A percentile compares a stretch with the other conserved stretches of the same genome.
Conservation (phyloP, 176 grass and related monocot genomes). For the Rhynchospora pubera region DNA sequence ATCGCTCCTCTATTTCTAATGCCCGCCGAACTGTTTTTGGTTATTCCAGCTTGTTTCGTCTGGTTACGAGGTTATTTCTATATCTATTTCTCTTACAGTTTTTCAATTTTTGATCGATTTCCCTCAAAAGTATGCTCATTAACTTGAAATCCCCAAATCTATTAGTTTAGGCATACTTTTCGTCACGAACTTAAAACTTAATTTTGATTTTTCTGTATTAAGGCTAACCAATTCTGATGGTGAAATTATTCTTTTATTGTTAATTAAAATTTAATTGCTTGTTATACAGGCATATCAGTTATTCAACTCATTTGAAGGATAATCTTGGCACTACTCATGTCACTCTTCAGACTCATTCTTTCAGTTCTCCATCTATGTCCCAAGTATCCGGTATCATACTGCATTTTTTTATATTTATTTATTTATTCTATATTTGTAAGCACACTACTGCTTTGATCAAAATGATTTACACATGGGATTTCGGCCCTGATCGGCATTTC, state of each 20-base stretch:
- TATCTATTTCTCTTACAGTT: neutral
- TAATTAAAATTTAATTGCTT: neutral
- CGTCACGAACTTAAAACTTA: neutral
- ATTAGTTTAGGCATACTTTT: neutral
- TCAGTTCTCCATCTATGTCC: slow-evolving; percentile 2
- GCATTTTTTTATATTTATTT: neutral
- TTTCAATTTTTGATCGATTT: neutral
- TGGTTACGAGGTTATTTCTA: neutral
- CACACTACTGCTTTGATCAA: neutral
- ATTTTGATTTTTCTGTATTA: neutral
- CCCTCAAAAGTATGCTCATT: neutral
- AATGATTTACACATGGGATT: neutral
- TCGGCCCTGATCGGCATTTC: too few species aligned
- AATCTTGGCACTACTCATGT: neutral
- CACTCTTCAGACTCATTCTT: slow-evolving; percentile 14
- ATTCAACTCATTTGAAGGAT: neutral
- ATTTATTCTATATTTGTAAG: neutral
- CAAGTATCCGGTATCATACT: slow-evolving; percentile 1
- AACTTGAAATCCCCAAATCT: neutral
- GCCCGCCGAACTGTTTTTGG: neutral
- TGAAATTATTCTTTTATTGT: too few species aligned
- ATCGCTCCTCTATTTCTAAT: neutral
- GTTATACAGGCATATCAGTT: neutral
- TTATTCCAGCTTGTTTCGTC: neutral
- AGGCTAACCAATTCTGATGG: neutral